Evolutionary conservation across 345 rosid genomes (phyloP), one percentile per base, ranked within the genome.

Genomic region (Dipteronia dyeriana): DNA sequence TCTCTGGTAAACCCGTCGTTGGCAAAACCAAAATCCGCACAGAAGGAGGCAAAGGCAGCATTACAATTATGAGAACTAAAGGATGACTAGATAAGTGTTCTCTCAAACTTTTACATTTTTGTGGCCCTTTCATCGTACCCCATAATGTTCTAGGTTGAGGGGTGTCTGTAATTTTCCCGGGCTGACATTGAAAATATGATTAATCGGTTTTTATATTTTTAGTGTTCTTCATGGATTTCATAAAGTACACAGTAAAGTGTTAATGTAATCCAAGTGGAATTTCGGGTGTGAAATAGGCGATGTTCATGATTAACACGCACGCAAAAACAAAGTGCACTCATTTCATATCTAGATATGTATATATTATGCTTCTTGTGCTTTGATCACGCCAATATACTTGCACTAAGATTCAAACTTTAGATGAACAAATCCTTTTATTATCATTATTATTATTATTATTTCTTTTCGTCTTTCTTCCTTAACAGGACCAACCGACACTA

Each of bases 41-140:
- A 0, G 97, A 97, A 88, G 99, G 98, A 74, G 98, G 99, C 60
- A 97, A 88, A 85, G 99, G 99, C 66, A 97, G 98, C 88, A 97
- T 97, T 76, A 97, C 98, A 10, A 94, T 97, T 5, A 92, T 90
- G 95, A 88, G 99, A 83, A 97, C 99, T 25, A 96, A 84, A 86
- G 99, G 98, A 16, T 95, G 81, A 87, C 74, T 57, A 43, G 75
- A 73, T 65, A 75, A 56, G 72, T 65, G 66, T 25, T 22, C 64
- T 69, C 6, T 9, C 60, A 62, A 70, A 76, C 78, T 77, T 34
- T 34, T 73, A 19, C 31, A 10, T 23, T 17, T 80, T 75, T 61
- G 82, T 49, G 11, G 79, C 72, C 82, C 31, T 29, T 73, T 64
- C 43, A 7, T 73, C 68, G 75, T 66, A 34, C 57, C 74, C 78